Base-by-base conservation (phyloP, 2,329 filamentous ascomycete species). In the Sclerotinia minor region DNA sequence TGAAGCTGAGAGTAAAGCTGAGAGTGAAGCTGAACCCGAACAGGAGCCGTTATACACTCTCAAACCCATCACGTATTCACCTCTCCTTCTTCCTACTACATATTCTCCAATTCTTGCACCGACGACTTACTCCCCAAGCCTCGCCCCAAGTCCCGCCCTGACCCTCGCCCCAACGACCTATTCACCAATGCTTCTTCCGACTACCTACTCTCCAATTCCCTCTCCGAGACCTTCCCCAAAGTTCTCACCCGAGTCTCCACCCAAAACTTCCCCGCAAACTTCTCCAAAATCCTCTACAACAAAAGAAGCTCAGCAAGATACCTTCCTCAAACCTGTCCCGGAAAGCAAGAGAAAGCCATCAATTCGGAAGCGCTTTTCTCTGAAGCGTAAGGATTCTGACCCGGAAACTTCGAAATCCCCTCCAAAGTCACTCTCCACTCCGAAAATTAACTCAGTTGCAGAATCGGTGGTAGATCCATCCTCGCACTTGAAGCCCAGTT, bases 61-160 rank as follows among this genome's bases (percentile, higher is more conserved):
- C 9, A 74, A 76, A 63, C 75, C 76, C 32, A 69, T 70, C 55
- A 76, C 75, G 32, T 77, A 77, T 65, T 75, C 69, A 38, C 75
- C 75, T 15, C 67, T 71, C n/a, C 72, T 74, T 24, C 71, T 71
- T 49, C 71, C 72, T n/a, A 66, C 60, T 24, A 67, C 64, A 21
- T 63, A 68, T 49, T 52, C 67, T 44, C 72, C 26, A 67, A 59
- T 60, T 67, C 67, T 41, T 54, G 24, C n/a, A 24, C 61, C 9
- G 44, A 61, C 61, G 5, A 65, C 41, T 29, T 17, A 29, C n/a
- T 55, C 41, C n/a, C 8, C 35, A 32, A 26, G 32, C 8, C 24
- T 55, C 26, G 45, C 61, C 9, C 13, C 49, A n/a, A 49, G 44
- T 35, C 35, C 38, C 35, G 35, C 41, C n/a, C 8, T 24, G 2